These are phyloP conservation scores for Phytophthora tentaculata DNA, from an alignment of 352 stramenopile species.

Conservation along the genomic window DNA sequence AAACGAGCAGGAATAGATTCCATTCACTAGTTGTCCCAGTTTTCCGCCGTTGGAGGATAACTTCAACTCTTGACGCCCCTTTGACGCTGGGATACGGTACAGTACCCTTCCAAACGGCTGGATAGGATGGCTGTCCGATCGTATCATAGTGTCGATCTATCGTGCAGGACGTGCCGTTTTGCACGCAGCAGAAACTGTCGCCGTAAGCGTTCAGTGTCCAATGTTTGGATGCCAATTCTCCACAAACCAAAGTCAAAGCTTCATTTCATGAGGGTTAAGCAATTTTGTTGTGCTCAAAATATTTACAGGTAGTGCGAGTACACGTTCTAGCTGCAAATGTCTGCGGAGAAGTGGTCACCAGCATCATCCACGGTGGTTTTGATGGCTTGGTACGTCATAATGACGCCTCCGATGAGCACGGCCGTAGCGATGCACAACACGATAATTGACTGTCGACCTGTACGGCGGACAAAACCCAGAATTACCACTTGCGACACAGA, in stretches of 20 bases:
- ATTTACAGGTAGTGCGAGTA: not conserved
- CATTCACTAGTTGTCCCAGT: slow-evolving; percentile 4
- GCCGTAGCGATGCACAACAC: slow-evolving; percentile 61
- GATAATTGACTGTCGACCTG: slow-evolving; percentile 63
- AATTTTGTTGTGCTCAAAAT: no score
- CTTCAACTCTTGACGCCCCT: slow-evolving; percentile 6
- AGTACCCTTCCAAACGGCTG: no score
- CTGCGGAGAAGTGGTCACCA: slow-evolving; percentile 40
- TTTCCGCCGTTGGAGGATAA: slow-evolving; percentile 31
- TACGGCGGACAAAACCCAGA: slow-evolving; percentile 54
- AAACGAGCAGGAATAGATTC: slow-evolving; percentile 18
- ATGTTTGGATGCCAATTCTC: no score
- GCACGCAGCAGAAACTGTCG: no score
- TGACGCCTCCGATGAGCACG: slow-evolving; percentile 44
- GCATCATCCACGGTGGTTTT: slow-evolving; percentile 50
- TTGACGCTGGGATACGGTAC: not conserved
- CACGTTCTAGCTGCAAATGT: slow-evolving; percentile 46
- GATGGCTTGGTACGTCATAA: slow-evolving; percentile 68
- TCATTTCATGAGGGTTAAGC: no score
- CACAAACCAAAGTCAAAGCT: no score
- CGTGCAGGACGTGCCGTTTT: no score
- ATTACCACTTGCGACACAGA: slow-evolving; percentile 55
- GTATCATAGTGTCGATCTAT: no score
- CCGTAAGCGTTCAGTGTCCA: no score
- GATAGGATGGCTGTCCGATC: no score